Conservation (phyloP, 192 early-diverging fungal species). For the Ambispora gerdemannii region DNA sequence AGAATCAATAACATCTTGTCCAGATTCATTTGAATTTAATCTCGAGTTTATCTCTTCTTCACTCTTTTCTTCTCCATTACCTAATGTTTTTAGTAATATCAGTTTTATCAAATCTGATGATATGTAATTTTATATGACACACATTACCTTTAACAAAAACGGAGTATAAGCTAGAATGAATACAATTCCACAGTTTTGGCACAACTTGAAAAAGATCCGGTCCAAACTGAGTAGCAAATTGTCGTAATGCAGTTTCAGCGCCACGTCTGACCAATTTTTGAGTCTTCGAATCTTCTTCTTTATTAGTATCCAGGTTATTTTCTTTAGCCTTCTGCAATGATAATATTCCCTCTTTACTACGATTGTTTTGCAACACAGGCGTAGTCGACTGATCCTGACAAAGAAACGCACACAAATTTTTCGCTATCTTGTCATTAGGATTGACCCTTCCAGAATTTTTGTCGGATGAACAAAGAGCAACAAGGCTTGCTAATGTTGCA, state of each 20-base stretch:
- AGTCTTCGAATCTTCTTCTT: conserved; percentile 48
- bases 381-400: conserved; percentile 78
- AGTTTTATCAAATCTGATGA: background rate
- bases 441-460: conserved; percentile 41
- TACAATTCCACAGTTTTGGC: conserved; percentile 69
- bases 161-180: conserved; percentile 43
- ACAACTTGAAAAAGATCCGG: conserved; percentile 59
- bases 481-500: conserved; percentile 48
- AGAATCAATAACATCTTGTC: conserved; percentile 74
- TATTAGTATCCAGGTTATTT: conserved; percentile 29
- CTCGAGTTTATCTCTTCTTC: conserved; percentile 24
- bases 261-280: conserved; percentile 64
- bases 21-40: conserved; percentile 37
- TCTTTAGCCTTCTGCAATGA: conserved; percentile 52
- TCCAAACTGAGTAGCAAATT: conserved; percentile 68
- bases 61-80: background rate
- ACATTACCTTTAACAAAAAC: conserved; percentile 40
- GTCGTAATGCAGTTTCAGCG: conserved; percentile 57
- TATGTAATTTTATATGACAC: background rate
- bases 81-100: background rate
- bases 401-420: conserved; percentile 80
- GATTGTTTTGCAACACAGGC: conserved; percentile 57
- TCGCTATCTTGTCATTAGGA: conserved; percentile 83
- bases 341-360: conserved; percentile 44
- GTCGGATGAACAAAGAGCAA: conserved; percentile 45